Evolutionary conservation across 2,329 filamentous ascomycete species (phyloP).

Genomic region (Fusarium heterosporum): DNA sequence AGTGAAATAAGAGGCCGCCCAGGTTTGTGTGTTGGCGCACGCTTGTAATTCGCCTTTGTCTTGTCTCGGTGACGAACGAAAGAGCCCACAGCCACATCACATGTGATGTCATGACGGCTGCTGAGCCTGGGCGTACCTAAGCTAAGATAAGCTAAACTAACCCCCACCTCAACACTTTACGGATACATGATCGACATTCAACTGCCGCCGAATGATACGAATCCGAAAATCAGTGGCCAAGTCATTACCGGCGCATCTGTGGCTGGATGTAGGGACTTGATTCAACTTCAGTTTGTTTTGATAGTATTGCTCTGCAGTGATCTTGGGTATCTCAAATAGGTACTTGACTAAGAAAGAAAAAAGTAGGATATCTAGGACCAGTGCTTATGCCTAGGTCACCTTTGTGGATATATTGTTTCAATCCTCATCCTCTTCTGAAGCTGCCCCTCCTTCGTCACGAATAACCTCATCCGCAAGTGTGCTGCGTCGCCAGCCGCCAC

Average conservation of each 20-base stretch:
- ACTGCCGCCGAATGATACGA: constrained; percentile 31
- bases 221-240: constrained; percentile 27
- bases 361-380: neutral
- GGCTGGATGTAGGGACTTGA: constrained; percentile 8
- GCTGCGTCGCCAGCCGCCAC: constrained; percentile 48
- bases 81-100: constrained; percentile 50
- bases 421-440: constrained; percentile 43
- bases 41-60: constrained; percentile 43
- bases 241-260: constrained; percentile 1
- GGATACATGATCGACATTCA: constrained; percentile 36
- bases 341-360: constrained; percentile 14
- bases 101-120: constrained; percentile 50
- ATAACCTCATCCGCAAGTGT: constrained; percentile 53
- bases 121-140: constrained; percentile 1
- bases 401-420: constrained; percentile 33
- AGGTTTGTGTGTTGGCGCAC: constrained; percentile 41
- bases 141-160: neutral
- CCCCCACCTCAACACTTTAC: constrained; percentile 20
- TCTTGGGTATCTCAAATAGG: constrained; percentile 40
- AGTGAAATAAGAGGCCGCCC: constrained; percentile 38
- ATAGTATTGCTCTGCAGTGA: constrained; percentile 21
- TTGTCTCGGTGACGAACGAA: constrained; percentile 31
- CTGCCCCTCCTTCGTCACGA: constrained; percentile 46
- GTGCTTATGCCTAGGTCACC: constrained; percentile 20
- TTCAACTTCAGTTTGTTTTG: constrained; percentile 21